Conservation (phyloP, 257 asterid species). For the Parsonsia alboflavescens region DNA sequence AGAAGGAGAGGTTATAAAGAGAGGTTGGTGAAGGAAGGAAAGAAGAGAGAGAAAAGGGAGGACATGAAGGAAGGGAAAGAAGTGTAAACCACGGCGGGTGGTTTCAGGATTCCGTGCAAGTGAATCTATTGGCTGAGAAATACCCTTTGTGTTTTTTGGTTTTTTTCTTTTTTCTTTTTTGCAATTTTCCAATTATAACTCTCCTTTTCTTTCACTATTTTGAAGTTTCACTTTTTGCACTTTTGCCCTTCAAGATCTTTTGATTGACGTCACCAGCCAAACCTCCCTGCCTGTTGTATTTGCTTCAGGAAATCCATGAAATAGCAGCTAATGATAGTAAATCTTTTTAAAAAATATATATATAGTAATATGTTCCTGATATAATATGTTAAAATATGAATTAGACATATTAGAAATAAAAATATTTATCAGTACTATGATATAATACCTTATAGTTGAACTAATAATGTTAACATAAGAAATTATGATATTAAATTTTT, state of each 20-base stretch:
- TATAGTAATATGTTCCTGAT: too few relatives aligned
- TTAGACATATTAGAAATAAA: too few relatives aligned
- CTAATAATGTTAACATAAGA: too few relatives aligned
- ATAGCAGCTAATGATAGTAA: too few relatives aligned
- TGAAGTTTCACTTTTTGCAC: not conserved
- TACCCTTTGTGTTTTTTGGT: not conserved
- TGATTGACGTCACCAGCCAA: conserved; percentile 1
- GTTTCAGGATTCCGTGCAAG: conserved; percentile 30
- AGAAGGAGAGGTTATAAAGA: conserved; percentile 26
- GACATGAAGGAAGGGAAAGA: not conserved
- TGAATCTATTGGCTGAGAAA: conserved; percentile 36
- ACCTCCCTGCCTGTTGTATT: too few relatives aligned
- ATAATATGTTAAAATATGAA: too few relatives aligned
- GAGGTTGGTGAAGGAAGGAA: conserved; percentile 17
- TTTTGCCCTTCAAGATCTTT: not conserved
- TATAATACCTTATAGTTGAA: too few relatives aligned
- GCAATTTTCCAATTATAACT: not conserved
- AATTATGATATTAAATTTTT: too few relatives aligned
- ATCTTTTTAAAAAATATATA: too few relatives aligned
- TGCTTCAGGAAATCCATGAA: too few relatives aligned
- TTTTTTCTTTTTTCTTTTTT: not conserved
- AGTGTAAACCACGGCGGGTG: conserved; percentile 26
- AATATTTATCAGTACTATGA: too few relatives aligned
- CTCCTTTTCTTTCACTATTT: not conserved
- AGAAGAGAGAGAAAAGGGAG: too few relatives aligned